phyloP scores from a whole-genome alignment of 75 land plant species.

The Pinus albicaulis region DNA sequence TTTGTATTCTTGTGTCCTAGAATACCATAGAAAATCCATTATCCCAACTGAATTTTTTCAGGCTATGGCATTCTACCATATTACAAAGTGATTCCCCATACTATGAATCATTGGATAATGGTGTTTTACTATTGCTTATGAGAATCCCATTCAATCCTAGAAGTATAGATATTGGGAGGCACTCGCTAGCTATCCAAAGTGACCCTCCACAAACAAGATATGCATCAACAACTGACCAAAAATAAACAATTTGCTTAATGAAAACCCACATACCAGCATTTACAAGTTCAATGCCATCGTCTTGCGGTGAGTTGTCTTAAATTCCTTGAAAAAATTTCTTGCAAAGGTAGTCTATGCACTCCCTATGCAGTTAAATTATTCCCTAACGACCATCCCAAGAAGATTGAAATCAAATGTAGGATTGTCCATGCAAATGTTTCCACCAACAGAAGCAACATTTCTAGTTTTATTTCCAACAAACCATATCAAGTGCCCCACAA shows the following conservation, averaged over 20 bases:
- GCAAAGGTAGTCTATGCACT: slow-evolving; percentile 50
- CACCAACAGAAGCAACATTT: slow-evolving; percentile 95
- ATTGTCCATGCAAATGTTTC: slow-evolving; percentile 96
- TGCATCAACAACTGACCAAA: slow-evolving; percentile 63
- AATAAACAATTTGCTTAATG: slow-evolving; percentile 40
- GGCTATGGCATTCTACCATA: too few species aligned
- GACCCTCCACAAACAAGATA: slow-evolving; percentile 82
- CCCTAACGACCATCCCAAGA: slow-evolving; percentile 88
- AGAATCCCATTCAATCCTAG: too few species aligned
- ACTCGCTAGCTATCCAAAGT: too few species aligned
- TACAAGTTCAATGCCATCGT: slow-evolving; percentile 98
- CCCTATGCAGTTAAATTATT: slow-evolving; percentile 59
- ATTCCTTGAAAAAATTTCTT: slow-evolving; percentile 85
- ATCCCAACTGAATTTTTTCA: too few species aligned
- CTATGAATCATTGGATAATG: too few species aligned
- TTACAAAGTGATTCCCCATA: too few species aligned
- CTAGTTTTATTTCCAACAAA: slow-evolving; percentile 92
- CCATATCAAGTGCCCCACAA: slow-evolving; percentile 84
- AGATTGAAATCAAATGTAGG: slow-evolving; percentile 98
- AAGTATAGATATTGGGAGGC: too few species aligned
- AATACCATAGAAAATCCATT: too few species aligned
- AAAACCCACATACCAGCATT: slow-evolving; percentile 91
- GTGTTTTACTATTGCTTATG: too few species aligned
- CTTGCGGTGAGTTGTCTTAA: slow-evolving; percentile 95
- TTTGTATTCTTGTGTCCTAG: too few species aligned